These are phyloP conservation scores for Stropharia rugosoannulata DNA, from an alignment of 768 basidiomycete genomes.

Conservation along the genomic window DNA sequence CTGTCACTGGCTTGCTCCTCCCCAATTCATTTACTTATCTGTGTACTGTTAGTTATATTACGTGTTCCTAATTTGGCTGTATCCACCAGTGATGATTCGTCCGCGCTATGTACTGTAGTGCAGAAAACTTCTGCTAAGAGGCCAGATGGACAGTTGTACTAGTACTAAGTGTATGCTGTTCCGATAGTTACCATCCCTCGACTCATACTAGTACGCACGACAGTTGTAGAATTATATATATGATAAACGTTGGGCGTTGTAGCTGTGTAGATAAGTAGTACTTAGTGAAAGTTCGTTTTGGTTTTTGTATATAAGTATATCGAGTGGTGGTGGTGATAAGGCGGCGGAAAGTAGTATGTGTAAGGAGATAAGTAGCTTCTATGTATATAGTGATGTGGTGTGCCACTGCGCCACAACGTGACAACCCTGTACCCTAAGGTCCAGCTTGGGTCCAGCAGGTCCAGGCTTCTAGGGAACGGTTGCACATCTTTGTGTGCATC, in stretches of 20 bases:
- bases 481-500: no score
- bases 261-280: no score
- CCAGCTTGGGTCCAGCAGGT: no score
- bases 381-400: no score
- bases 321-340: no score
- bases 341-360: no score
- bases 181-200: background rate
- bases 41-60: background rate
- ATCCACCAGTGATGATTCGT: background rate
- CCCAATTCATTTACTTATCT: background rate
- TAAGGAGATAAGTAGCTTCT: no score
- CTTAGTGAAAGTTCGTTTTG: no score
- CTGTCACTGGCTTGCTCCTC: background rate
- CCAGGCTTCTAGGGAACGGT: no score
- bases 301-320: no score
- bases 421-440: no score
- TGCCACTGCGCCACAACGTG: no score
- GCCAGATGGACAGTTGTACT: slow-evolving; percentile 3
- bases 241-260: background rate
- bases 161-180: slow-evolving; percentile 1
- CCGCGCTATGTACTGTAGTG: background rate
- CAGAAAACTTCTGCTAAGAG: background rate
- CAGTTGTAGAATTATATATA: background rate
- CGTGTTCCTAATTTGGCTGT: slow-evolving; percentile 4
- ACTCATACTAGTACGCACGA: background rate